A percentile compares a stretch with the other conserved stretches of the same genome.
Conservation (phyloP, 148 eudicot species). For the Pouteria glomerata region DNA sequence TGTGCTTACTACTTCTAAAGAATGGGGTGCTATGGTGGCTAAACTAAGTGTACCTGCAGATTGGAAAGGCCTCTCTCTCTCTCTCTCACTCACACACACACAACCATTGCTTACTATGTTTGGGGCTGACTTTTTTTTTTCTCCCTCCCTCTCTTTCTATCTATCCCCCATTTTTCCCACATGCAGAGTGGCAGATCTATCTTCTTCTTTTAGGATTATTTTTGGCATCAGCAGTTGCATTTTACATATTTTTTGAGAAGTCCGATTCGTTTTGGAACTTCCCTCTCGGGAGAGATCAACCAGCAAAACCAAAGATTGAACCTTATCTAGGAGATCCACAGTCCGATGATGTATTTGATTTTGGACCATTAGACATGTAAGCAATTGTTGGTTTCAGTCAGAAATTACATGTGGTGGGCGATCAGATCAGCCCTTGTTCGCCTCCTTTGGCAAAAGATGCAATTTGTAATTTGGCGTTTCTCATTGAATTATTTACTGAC, state of each 20-base stretch:
- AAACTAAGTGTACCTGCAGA: slow-evolving; percentile 77
- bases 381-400: neutral
- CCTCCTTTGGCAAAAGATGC: too few relatives aligned
- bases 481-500: neutral
- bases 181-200: slow-evolving; percentile 96
- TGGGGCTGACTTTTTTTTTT: neutral
- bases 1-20: slow-evolving; percentile 61
- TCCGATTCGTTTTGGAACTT: slow-evolving; percentile 85
- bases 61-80: slow-evolving; percentile 69
- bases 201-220: slow-evolving; percentile 56
- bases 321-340: slow-evolving; percentile 37
- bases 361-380: slow-evolving; percentile 46
- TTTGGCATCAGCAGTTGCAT: slow-evolving; percentile 59
- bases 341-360: slow-evolving; percentile 33
- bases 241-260: slow-evolving; percentile 56
- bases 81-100: neutral
- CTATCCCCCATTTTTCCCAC: neutral
- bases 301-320: slow-evolving; percentile 28
- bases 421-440: too few relatives aligned
- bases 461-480: neutral
- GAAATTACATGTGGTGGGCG: neutral
- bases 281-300: slow-evolving; percentile 33
- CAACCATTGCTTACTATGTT: neutral
- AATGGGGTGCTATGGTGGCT: slow-evolving; percentile 80
- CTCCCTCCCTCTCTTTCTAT: neutral